Conservation (phyloP, 805 yeast species). For the Teunomyces funiuensis region DNA sequence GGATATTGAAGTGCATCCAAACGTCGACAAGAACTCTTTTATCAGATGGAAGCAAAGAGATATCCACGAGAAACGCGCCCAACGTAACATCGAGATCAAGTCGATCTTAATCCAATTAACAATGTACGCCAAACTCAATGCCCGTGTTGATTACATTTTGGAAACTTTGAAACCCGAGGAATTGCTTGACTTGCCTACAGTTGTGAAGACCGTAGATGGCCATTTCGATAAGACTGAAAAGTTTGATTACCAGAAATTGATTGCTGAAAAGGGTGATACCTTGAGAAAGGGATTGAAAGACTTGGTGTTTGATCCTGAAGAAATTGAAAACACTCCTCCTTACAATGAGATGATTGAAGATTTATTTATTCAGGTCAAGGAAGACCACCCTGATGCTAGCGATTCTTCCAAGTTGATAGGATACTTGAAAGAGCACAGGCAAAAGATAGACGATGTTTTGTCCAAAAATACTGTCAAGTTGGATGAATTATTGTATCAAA, state of each 20-base stretch:
- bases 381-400: slow-evolving; percentile 54
- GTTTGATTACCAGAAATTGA: slow-evolving; percentile 45
- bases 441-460: slow-evolving; percentile 67
- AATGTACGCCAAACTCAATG: slow-evolving; percentile 76
- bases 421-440: slow-evolving; percentile 58
- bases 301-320: slow-evolving; percentile 35
- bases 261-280: slow-evolving; percentile 38
- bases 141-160: slow-evolving; percentile 67
- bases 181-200: slow-evolving; percentile 28
- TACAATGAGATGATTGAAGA: slow-evolving; percentile 94
- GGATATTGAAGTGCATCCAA: slow-evolving; percentile 96
- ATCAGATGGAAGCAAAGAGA: slow-evolving; percentile 97
- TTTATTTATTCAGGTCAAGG: slow-evolving; percentile 71
- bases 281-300: slow-evolving; percentile 46
- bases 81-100: slow-evolving; percentile 74
- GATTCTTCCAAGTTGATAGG: slow-evolving; percentile 35
- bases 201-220: slow-evolving; percentile 43
- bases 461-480: slow-evolving; percentile 65
- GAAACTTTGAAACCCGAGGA: slow-evolving; percentile 39
- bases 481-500: slow-evolving; percentile 66
- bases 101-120: slow-evolving; percentile 73
- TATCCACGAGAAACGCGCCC: slow-evolving; percentile 87
- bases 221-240: slow-evolving; percentile 61
- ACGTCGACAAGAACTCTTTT: slow-evolving; percentile 90
- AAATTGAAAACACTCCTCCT: slow-evolving; percentile 50